Percentiles rank a stretch among this genome's conserved stretches.
Conservation (phyloP, 2,329 filamentous ascomycete species). For the Penicillium sp. region DNA sequence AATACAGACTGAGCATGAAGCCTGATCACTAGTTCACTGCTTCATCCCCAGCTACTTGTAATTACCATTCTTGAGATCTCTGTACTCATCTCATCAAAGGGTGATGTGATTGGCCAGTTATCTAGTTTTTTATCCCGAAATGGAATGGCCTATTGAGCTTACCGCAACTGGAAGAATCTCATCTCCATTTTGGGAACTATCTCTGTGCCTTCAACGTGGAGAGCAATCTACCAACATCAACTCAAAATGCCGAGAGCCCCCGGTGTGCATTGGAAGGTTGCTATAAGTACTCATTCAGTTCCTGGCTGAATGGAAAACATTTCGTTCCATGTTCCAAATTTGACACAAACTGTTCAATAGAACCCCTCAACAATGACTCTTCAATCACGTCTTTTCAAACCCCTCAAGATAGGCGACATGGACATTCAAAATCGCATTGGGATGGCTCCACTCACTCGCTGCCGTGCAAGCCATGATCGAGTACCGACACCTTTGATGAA, state of each 20-base stretch:
- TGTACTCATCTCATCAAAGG: not conserved
- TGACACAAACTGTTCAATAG: not conserved
- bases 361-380: not conserved
- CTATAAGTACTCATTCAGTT: conserved; percentile 3
- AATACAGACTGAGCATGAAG: no score
- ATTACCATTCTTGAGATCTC: not conserved
- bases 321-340: not conserved
- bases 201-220: conserved; percentile 4
- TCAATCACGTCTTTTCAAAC: conserved; percentile 10
- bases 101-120: not conserved
- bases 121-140: not conserved
- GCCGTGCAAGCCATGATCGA: conserved; percentile 53
- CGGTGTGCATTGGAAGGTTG: not conserved
- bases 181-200: conserved; percentile 11
- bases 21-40: not conserved
- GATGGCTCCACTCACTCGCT: conserved; percentile 54
- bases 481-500: conserved; percentile 46
- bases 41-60: conserved; percentile 1
- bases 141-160: not conserved
- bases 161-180: conserved; percentile 8
- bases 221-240: not conserved
- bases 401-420: conserved; percentile 10
- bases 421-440: conserved; percentile 51
- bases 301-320: not conserved
- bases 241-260: not conserved